These are phyloP conservation scores for Talaromyces sp. DNA, from an alignment of 2,329 filamentous ascomycete species.

Conservation along the genomic window DNA sequence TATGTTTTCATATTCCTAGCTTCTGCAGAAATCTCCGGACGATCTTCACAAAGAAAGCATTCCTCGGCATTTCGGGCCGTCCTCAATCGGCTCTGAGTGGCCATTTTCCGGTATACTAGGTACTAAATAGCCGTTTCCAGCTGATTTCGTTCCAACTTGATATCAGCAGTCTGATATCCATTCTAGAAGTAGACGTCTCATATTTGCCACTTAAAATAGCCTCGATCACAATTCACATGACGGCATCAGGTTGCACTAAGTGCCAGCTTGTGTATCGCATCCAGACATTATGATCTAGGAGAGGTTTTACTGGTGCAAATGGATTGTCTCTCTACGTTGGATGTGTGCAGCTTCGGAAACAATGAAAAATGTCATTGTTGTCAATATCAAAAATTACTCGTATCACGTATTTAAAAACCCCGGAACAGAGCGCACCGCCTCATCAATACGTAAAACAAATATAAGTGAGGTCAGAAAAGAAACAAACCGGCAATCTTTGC, in stretches of 20 bases:
- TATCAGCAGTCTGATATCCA: neutral
- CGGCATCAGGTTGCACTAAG: neutral
- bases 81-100: neutral
- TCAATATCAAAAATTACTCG: neutral
- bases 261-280: neutral
- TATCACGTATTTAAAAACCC: neutral
- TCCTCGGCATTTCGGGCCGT: conserved; percentile 7
- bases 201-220: neutral
- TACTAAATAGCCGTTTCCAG: neutral
- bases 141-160: neutral
- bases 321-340: neutral
- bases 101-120: neutral
- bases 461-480: neutral
- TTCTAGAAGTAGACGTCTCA: neutral
- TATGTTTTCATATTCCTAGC: conserved; percentile 5
- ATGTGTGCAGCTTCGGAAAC: neutral
- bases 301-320: neutral
- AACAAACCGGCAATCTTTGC: conserved; percentile 16
- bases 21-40: neutral
- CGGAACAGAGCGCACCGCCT: neutral
- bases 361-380: neutral
- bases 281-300: neutral
- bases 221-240: neutral
- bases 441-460: neutral
- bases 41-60: conserved; percentile 3